Percentiles rank a stretch among this genome's conserved stretches.
These are phyloP conservation scores for Rhodosporidiobolus sp. DNA, from an alignment of 768 basidiomycete genomes.

Conservation along the genomic window DNA sequence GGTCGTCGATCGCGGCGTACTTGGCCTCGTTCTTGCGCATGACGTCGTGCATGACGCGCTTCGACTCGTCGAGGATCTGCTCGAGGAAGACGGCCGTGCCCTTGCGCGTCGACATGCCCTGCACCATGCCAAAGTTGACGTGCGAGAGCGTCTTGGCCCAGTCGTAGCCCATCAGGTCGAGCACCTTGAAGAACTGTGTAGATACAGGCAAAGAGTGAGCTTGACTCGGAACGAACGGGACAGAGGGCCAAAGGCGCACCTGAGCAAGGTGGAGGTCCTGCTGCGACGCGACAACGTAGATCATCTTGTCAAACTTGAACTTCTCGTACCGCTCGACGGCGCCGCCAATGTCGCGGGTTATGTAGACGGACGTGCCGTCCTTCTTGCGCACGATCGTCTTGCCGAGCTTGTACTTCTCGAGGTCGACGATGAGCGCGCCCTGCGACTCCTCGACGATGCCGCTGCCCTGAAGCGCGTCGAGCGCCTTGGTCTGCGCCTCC, in stretches of 20 bases:
- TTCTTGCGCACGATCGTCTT: constrained; percentile 84
- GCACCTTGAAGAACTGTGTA: constrained; percentile 83
- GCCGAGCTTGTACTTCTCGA: constrained; percentile 87
- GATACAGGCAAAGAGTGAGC: not conserved
- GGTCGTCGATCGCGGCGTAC: constrained; percentile 81
- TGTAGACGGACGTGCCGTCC: constrained; percentile 50
- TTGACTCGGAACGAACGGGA: not conserved
- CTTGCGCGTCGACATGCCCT: constrained; percentile 74
- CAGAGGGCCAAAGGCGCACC: constrained; percentile 16
- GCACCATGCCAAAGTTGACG: constrained; percentile 85
- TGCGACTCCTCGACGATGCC: constrained; percentile 66
- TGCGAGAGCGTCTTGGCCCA: constrained; percentile 82
- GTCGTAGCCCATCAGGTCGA: constrained; percentile 80
- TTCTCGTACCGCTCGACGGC: constrained; percentile 88
- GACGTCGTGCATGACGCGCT: constrained; percentile 87
- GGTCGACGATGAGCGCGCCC: constrained; percentile 79
- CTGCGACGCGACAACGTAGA: constrained; percentile 55
- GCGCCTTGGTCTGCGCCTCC: constrained; percentile 61
- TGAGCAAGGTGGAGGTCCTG: constrained; percentile 50
- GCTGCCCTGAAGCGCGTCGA: constrained; percentile 66
- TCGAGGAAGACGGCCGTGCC: constrained; percentile 87
- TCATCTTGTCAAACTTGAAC: constrained; percentile 87
- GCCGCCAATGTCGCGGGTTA: constrained; percentile 76
- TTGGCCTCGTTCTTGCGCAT: constrained; percentile 94
- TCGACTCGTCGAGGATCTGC: constrained; percentile 75